Base-by-base conservation (phyloP, 345 rosid species). In the Camelina neglecta region DNA sequence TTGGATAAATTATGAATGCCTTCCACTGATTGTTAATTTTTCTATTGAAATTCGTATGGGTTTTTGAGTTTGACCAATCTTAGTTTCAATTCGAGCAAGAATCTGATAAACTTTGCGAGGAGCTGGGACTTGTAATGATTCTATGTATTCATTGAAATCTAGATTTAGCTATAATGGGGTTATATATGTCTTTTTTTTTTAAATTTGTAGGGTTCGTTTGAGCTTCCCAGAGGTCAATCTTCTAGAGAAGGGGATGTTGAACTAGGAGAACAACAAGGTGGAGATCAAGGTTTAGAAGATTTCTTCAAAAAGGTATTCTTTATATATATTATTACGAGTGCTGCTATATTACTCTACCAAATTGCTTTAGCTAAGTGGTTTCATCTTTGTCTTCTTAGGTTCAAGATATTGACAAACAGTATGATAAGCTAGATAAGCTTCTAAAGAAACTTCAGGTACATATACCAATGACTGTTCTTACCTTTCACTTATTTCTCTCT, bases 361-460 rank as follows among this genome's bases (percentile, higher is more conserved):
- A 7, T 38, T 35, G 0, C 33, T 41, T 11, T 38, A 38, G 3
- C 60, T 68, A 59, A 74, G 1, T 39, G 55, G 55, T 74, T 47
- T 79, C 42, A 4, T 56, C 60, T 61, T 74, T 53, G 54, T 68
- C 70, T 74, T 64, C 6, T 56, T 86, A 95, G 99, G 93, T 95
- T 83, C 90, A 90, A 80, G 99, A 87, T 12, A 90, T 95, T 68
- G 99, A 95, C 49, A 89, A 85, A 83, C 93, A 89, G 75, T 82
- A 86, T 75, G 97, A 85, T 64, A 89, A 90, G 86, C 83, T 95
- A 68, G 85, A 92, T 69, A 88, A 83, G 84, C 85, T 88, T 73
- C 96, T 92, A 20, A 86, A 69, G 81, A 92, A 89, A 82, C 97
- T 94, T 49, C 98, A 94, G 97, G 98, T 92, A 79, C 58, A 41